Evolutionary conservation across 768 basidiomycete genomes (phyloP).

Genomic region (Gautieria morchelliformis): DNA sequence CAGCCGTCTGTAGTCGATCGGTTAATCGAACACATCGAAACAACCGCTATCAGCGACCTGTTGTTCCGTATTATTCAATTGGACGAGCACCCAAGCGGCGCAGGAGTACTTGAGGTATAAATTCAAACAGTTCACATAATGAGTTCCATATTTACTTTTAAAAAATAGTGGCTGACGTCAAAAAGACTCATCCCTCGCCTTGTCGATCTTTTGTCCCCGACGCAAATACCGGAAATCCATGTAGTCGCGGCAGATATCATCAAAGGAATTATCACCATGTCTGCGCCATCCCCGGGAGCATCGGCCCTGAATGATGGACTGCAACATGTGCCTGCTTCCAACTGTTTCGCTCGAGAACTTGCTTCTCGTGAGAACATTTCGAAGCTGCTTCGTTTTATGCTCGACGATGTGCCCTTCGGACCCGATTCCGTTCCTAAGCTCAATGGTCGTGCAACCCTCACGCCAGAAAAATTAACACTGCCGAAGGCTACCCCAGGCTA

Average conservation of each 20-base stretch:
- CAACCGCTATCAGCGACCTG: slow-evolving; percentile 85
- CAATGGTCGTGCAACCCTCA: not conserved
- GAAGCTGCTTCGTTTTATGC: slow-evolving; percentile 66
- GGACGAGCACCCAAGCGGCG: slow-evolving; percentile 73
- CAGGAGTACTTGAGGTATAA: slow-evolving; percentile 80
- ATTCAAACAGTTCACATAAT: slow-evolving; percentile 22
- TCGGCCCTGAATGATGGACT: slow-evolving; percentile 62
- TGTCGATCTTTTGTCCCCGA: slow-evolving; percentile 73
- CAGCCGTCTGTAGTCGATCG: slow-evolving; percentile 77
- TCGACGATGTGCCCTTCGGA: slow-evolving; percentile 43
- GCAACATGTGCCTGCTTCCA: slow-evolving; percentile 66
- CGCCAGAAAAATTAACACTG: not conserved
- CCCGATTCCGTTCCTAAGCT: not conserved
- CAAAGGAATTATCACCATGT: slow-evolving; percentile 91
- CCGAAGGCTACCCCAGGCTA: not conserved
- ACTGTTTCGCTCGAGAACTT: slow-evolving; percentile 82
- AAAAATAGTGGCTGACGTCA: slow-evolving; percentile 73
- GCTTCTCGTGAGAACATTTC: slow-evolving; percentile 63
- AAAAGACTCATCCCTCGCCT: slow-evolving; percentile 76
- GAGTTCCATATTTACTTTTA: slow-evolving; percentile 8
- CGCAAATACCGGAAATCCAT: slow-evolving; percentile 67
- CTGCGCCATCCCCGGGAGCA: slow-evolving; percentile 69
- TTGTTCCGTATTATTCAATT: slow-evolving; percentile 84
- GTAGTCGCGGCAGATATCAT: slow-evolving; percentile 82
- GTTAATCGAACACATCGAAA: slow-evolving; percentile 77